These are phyloP conservation scores for Kluyveromyces nonfermentans DNA, from an alignment of 805 yeast genomes.

Conservation along the genomic window DNA sequence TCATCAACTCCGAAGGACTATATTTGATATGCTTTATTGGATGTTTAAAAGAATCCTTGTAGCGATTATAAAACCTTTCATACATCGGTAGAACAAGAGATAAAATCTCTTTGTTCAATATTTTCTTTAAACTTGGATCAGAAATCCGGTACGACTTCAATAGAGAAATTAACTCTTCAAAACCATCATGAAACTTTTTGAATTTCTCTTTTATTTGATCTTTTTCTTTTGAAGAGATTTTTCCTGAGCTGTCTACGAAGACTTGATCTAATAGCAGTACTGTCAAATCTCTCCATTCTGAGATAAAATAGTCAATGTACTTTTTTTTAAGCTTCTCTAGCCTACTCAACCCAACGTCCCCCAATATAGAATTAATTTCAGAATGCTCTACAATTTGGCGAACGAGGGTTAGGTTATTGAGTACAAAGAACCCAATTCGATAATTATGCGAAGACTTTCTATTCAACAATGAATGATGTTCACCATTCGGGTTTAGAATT, in stretches of 20 bases:
- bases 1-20: constrained; percentile 25
- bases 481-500: constrained; percentile 23
- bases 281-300: constrained; percentile 75
- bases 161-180: constrained; percentile 64
- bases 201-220: constrained; percentile 80
- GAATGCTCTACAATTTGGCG: constrained; percentile 63
- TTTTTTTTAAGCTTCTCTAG: constrained; percentile 62
- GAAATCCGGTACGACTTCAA: constrained; percentile 58
- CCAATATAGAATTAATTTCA: constrained; percentile 45
- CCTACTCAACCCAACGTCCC: constrained; percentile 48
- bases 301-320: constrained; percentile 59
- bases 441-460: constrained; percentile 22
- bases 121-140: constrained; percentile 55
- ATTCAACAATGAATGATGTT: constrained; percentile 7
- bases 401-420: constrained; percentile 63
- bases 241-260: constrained; percentile 40
- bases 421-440: constrained; percentile 56
- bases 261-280: constrained; percentile 72
- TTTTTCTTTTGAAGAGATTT: constrained; percentile 56
- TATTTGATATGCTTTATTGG: constrained; percentile 30
- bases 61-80: constrained; percentile 71
- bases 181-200: constrained; percentile 68
- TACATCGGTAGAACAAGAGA: constrained; percentile 74
- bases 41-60: constrained; percentile 28
- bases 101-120: constrained; percentile 58